These are phyloP conservation scores for Sherardia arvensis DNA, from an alignment of 257 asterid species.

Conservation along the genomic window DNA sequence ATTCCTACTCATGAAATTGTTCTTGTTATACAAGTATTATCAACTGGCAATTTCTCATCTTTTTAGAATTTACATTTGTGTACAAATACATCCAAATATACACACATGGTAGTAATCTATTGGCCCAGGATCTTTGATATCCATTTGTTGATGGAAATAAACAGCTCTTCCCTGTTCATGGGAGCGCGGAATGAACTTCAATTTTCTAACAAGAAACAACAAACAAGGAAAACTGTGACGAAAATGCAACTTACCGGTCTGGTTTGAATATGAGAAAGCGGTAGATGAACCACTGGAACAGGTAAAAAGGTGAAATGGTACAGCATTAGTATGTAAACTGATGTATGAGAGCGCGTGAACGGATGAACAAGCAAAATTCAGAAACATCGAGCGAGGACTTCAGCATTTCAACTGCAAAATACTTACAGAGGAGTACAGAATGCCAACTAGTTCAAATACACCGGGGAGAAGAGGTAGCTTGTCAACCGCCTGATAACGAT, in stretches of 20 bases:
- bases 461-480: conserved; percentile 67
- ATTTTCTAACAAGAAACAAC: not conserved
- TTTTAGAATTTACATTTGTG: not conserved
- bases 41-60: not conserved
- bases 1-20: not conserved
- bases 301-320: conserved; percentile 6
- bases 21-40: too few species aligned
- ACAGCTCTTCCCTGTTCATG: conserved; percentile 13
- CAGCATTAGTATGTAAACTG: conserved; percentile 10
- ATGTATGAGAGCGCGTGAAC: not conserved
- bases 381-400: conserved; percentile 1
- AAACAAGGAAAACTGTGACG: not conserved
- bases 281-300: conserved; percentile 80
- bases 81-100: not conserved
- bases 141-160: conserved; percentile 7
- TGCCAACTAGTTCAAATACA: conserved; percentile 64
- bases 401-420: not conserved
- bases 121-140: conserved; percentile 17
- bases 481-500: conserved; percentile 54
- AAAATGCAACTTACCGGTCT: conserved; percentile 45
- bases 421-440: conserved; percentile 76
- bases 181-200: not conserved
- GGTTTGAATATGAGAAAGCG: conserved; percentile 92
- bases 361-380: not conserved
- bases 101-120: not conserved